Evolutionary conservation across 129 eudicot genomes (phyloP).

Genomic region (Saussurea involucrata): DNA sequence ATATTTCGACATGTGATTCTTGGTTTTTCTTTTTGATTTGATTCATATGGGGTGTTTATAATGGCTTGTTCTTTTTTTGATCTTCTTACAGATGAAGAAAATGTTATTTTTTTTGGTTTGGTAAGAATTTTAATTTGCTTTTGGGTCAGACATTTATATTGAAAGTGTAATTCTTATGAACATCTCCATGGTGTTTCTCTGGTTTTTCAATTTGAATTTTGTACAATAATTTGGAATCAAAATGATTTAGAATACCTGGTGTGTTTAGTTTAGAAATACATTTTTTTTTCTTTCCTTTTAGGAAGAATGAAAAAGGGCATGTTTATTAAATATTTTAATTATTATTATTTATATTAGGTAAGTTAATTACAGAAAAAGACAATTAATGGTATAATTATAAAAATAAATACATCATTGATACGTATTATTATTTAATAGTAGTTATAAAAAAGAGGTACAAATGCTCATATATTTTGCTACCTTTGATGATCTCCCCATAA

Average conservation of each 20-base stretch:
- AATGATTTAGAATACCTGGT: not conserved
- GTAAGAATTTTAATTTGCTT: not conserved
- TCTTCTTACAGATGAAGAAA: not conserved
- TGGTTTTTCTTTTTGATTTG: not conserved
- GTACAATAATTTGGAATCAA: not conserved
- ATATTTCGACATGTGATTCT: not conserved
- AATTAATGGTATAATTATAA: too few relatives aligned
- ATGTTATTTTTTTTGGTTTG: not conserved
- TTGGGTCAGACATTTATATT: not conserved
- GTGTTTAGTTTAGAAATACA: not conserved
- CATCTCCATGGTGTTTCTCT: not conserved
- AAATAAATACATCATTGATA: too few relatives aligned
- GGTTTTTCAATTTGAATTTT: not conserved
- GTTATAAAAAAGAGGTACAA: too few relatives aligned
- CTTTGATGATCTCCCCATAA: too few relatives aligned
- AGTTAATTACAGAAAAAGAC: too few relatives aligned
- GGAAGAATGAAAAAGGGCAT: too few relatives aligned
- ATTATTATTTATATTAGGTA: too few relatives aligned
- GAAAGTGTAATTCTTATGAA: not conserved
- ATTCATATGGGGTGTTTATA: constrained; percentile 24
- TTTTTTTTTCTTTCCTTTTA: too few relatives aligned
- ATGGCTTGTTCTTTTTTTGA: constrained; percentile 8
- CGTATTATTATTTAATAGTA: too few relatives aligned
- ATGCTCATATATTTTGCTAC: too few relatives aligned
- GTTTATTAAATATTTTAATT: too few relatives aligned